Evolutionary conservation across 2,329 filamentous ascomycete species (phyloP).

Genomic region (Stagonosporopsis chrysanthemi): DNA sequence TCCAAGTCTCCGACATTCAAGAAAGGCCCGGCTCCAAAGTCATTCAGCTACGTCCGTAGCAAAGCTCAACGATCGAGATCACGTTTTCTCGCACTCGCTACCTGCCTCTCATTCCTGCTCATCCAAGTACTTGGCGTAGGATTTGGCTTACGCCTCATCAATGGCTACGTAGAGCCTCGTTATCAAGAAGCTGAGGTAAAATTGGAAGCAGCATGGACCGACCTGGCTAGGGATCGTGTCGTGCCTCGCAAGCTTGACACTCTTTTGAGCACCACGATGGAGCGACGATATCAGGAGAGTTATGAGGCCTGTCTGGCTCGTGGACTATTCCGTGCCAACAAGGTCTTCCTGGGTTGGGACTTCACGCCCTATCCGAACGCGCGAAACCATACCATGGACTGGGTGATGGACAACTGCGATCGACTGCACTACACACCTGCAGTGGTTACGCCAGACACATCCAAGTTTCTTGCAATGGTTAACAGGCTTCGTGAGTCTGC

Average conservation of each 20-base stretch:
- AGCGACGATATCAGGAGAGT: conserved; percentile 26
- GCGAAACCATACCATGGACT: conserved; percentile 28
- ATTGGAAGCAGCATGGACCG: background rate
- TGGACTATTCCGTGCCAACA: conserved; percentile 24
- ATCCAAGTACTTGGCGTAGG: conserved; percentile 15
- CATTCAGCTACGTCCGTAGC: background rate
- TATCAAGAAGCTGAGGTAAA: conserved; percentile 15
- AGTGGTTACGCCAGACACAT: background rate
- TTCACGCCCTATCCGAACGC: conserved; percentile 26
- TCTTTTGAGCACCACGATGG: conserved; percentile 18
- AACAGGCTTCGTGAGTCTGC: background rate
- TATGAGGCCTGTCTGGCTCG: conserved; percentile 38
- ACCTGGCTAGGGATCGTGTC: conserved; percentile 9
- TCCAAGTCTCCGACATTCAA: background rate
- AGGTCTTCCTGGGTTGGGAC: conserved; percentile 14
- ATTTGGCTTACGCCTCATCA: conserved; percentile 9
- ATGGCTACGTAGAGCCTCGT: conserved; percentile 9
- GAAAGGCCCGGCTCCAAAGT: background rate
- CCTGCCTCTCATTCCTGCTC: conserved; percentile 18
- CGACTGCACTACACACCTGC: conserved; percentile 30
- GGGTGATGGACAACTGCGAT: conserved; percentile 33
- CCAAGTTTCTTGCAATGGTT: conserved; percentile 3
- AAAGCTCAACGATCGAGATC: conserved; percentile 6
- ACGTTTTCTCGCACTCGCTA: conserved; percentile 15
- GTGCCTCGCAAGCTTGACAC: conserved; percentile 16